Percentiles rank a stretch among this genome's conserved stretches.
Evolutionary conservation across 352 stramenopile genomes (phyloP).

Genomic region (Phytopythium sindhum): DNA sequence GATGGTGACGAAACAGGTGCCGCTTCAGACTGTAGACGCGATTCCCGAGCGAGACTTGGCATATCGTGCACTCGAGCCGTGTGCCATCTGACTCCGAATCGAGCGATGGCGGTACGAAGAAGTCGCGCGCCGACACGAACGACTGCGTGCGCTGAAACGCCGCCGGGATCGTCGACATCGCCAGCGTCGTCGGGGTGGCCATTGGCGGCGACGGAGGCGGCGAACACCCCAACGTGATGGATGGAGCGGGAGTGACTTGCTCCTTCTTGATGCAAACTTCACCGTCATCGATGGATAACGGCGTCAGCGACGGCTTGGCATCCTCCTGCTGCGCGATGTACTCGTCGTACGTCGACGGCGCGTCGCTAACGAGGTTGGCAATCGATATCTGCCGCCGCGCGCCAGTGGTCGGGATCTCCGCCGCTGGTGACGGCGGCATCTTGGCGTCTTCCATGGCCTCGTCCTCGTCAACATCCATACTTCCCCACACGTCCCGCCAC

Average conservation of each 20-base stretch:
- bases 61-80: conserved; percentile 44
- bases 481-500: conserved; percentile 1
- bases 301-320: conserved; percentile 16
- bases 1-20: conserved; percentile 44
- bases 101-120: conserved; percentile 29
- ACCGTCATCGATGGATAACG: background rate
- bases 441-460: background rate
- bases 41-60: conserved; percentile 40
- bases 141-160: conserved; percentile 38
- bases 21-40: conserved; percentile 45
- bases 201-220: conserved; percentile 8
- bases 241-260: conserved; percentile 9
- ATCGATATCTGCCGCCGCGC: conserved; percentile 27
- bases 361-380: conserved; percentile 32
- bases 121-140: conserved; percentile 41
- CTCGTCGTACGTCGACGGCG: conserved; percentile 23
- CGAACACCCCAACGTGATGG: background rate
- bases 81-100: conserved; percentile 13
- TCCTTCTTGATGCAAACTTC: conserved; percentile 27
- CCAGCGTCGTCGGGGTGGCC: conserved; percentile 4
- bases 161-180: conserved; percentile 31
- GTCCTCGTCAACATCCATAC: background rate
- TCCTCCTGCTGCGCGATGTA: conserved; percentile 23
- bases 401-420: background rate
- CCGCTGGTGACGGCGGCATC: background rate